Conservation (phyloP, 2,329 filamentous ascomycete genomes). For the Aspergillus carbonarius region DNA sequence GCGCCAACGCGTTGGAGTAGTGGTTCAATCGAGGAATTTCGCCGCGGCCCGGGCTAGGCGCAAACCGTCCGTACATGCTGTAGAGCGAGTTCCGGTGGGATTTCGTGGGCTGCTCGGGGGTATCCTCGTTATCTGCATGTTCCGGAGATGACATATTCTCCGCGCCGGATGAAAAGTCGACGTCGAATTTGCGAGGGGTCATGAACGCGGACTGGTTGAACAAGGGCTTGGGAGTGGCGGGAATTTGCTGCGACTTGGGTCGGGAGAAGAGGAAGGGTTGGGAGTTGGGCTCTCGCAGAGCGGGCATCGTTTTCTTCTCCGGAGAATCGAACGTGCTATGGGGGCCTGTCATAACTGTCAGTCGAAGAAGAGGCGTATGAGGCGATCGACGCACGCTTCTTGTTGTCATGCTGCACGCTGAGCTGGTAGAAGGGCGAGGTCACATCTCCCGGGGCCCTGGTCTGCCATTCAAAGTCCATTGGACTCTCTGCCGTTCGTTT, state of each 20-base stretch:
- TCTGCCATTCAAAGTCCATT: constrained; percentile 54
- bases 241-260: constrained; percentile 28
- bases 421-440: constrained; percentile 51
- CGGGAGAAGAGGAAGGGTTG: constrained; percentile 53
- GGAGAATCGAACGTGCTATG: constrained; percentile 47
- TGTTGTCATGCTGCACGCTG: constrained; percentile 42
- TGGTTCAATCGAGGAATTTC: constrained; percentile 58
- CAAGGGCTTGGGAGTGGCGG: constrained; percentile 31
- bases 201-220: constrained; percentile 47
- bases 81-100: constrained; percentile 42
- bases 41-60: constrained; percentile 60
- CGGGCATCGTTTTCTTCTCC: constrained; percentile 48
- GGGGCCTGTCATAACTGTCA: constrained; percentile 30
- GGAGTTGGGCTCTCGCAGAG: constrained; percentile 50
- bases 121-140: constrained; percentile 49
- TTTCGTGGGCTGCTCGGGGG: constrained; percentile 42
- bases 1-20: constrained; percentile 46
- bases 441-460: constrained; percentile 43
- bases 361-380: background rate
- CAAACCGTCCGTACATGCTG: constrained; percentile 44
- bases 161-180: constrained; percentile 49
- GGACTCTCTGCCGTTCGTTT: constrained; percentile 46
- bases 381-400: constrained; percentile 43
- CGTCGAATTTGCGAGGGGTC: constrained; percentile 50
- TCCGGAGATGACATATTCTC: constrained; percentile 49